Evolutionary conservation across 176 grass and related monocot genomes (phyloP), one percentile per base, ranked within the genome.

Genomic region (Oryza nivara): DNA sequence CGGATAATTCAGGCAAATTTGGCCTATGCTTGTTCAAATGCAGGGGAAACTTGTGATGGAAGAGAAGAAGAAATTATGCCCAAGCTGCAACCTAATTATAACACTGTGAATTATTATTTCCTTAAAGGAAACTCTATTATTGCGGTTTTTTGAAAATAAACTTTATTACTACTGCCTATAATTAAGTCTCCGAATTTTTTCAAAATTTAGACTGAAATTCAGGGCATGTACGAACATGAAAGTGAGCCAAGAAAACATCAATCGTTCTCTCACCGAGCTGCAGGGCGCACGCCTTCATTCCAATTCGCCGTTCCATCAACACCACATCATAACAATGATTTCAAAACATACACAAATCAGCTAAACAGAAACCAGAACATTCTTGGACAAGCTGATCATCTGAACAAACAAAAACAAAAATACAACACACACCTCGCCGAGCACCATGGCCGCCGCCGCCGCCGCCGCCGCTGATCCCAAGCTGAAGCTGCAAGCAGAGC

Each of bases 241-340:
- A 36, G 54, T 41, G 4, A 35, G 10, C 35, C 5, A 70, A 45
- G 6, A 22, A 58, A 70, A 30, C 46, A 69, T 11, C 4, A 47
- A 36, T 52, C 14, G 4, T 60, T 26, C 88, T 26, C 88, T 90
- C 80, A 87, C 88, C 80, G 2, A 10, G 63, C 41, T 3, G 5
- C 5, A 11, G 73, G 38, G 3, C 0, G 60, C 3, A 56, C 13
- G 41, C 17, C 75, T 75, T 75, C 41, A 9, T 43, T 75, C 36
- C 6, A 22, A 4, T 52, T 90, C 64, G 4, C 22, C 58, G 74
- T 80, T 44, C 80, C 61, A 35, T 4, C 54, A 9, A 60, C 54
- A 60, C 19, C 58, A 52, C 3, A 36, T 36, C 34, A 56, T 1
- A 46, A 30, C 45, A 74, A 73, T 2, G 25, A 28, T 73, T 25